These are phyloP conservation scores for Boletellus emodensis DNA, from an alignment of 768 basidiomycete species.

Conservation along the genomic window DNA sequence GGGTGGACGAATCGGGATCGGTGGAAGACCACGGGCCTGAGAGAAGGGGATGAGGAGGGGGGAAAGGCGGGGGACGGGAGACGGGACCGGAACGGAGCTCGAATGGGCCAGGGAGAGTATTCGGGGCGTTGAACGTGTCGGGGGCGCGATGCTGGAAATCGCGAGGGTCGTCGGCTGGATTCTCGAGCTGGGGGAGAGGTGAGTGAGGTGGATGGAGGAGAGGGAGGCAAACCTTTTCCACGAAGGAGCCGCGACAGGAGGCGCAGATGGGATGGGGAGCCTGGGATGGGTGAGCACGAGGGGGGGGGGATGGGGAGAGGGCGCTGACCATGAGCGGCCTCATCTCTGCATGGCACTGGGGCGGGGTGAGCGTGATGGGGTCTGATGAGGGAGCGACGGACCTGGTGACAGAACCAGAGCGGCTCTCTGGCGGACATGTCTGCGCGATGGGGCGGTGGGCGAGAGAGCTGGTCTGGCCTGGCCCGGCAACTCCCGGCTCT, in stretches of 20 bases:
- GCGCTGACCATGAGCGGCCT: conserved; percentile 72
- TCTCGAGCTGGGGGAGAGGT: conserved; percentile 56
- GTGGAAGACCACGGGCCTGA: conserved; percentile 6
- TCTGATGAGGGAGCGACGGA: conserved; percentile 20
- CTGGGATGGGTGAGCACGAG: conserved; percentile 34
- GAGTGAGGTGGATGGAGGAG: background rate
- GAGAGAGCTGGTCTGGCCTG: background rate
- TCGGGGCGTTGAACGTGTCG: conserved; percentile 24
- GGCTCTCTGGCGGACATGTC: conserved; percentile 71
- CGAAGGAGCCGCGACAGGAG: conserved; percentile 76
- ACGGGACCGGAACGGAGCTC: conserved; percentile 43
- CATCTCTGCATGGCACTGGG: conserved; percentile 85
- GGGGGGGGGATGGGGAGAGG: background rate
- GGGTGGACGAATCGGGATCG: background rate
- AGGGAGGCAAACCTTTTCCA: conserved; percentile 59
- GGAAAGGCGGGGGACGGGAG: background rate
- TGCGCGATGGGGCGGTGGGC: conserved; percentile 2
- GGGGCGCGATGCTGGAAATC: conserved; percentile 45
- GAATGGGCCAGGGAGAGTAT: conserved; percentile 37
- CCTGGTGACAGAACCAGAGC: conserved; percentile 79
- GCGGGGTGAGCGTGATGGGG: conserved; percentile 8
- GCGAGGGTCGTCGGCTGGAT: conserved; percentile 72
- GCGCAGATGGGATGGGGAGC: conserved; percentile 80
- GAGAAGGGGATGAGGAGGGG: background rate
- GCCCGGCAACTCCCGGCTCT: conserved; percentile 16